Evolutionary conservation across 2,329 filamentous ascomycete genomes (phyloP).

Genomic region (Fusarium avenaceum): DNA sequence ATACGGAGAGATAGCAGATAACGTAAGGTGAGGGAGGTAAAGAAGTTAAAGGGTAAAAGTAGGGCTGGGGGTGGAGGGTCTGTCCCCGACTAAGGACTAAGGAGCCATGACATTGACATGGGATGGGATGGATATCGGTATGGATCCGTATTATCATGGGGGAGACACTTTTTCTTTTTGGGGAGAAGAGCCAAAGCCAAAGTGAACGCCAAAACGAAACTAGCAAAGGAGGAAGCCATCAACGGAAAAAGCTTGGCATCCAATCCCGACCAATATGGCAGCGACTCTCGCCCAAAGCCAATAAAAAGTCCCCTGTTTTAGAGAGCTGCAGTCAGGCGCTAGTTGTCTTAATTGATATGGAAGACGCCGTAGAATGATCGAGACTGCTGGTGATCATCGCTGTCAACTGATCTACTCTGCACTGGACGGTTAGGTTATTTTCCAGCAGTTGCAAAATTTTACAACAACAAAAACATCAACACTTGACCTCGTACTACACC

Average conservation of each 20-base stretch:
- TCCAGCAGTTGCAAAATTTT: background rate
- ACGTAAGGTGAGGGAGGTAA: slow-evolving; percentile 1
- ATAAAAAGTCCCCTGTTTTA: slow-evolving; percentile 36
- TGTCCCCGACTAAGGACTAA: slow-evolving; percentile 19
- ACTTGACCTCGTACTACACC: background rate
- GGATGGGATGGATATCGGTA: slow-evolving; percentile 32
- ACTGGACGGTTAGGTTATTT: background rate
- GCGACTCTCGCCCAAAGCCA: slow-evolving; percentile 14
- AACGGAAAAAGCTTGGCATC: slow-evolving; percentile 35
- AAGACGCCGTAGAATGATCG: slow-evolving; percentile 16
- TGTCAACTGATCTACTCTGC: slow-evolving; percentile 1
- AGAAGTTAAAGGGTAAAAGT: slow-evolving; percentile 29
- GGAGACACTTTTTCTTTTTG: slow-evolving; percentile 27
- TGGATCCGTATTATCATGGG: slow-evolving; percentile 42
- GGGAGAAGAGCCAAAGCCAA: slow-evolving; percentile 22
- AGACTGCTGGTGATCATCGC: slow-evolving; percentile 18
- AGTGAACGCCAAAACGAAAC: background rate
- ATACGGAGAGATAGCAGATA: slow-evolving; percentile 22
- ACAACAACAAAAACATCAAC: background rate
- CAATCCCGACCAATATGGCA: slow-evolving; percentile 13
- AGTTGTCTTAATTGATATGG: slow-evolving; percentile 11
- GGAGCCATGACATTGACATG: slow-evolving; percentile 42
- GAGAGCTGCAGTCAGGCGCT: slow-evolving; percentile 16
- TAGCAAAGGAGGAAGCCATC: slow-evolving; percentile 19
- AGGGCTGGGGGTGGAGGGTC: slow-evolving; percentile 43